Evolutionary conservation across 2,329 filamentous ascomycete genomes (phyloP).

Genomic region (Huntiella abstrusa): DNA sequence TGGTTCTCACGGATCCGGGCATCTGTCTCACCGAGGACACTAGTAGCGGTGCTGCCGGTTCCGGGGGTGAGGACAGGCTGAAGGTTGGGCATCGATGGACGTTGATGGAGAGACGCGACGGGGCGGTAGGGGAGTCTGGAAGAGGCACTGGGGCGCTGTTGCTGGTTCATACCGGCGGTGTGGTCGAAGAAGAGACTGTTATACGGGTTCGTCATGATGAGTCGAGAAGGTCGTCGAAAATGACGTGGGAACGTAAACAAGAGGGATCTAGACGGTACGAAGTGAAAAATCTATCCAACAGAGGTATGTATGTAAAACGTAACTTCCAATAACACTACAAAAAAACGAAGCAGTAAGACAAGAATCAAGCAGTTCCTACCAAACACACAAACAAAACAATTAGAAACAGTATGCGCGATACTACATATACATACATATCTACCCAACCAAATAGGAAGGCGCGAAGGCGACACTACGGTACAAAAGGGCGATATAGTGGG

Average conservation of each 20-base stretch:
- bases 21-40: too few relatives aligned
- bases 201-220: conserved; percentile 4
- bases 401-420: not conserved
- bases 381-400: not conserved
- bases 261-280: not conserved
- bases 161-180: conserved; percentile 1
- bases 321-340: not conserved
- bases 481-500: too few relatives aligned
- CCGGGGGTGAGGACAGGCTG: not conserved
- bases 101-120: not conserved
- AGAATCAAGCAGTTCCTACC: not conserved
- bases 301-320: too few relatives aligned
- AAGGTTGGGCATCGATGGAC: not conserved
- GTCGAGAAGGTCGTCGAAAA: not conserved
- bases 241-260: too few relatives aligned
- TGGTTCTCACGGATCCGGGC: too few relatives aligned
- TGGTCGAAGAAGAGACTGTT: not conserved
- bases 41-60: not conserved
- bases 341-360: not conserved
- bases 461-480: too few relatives aligned
- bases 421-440: not conserved
- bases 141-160: too few relatives aligned
- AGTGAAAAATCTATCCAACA: not conserved
- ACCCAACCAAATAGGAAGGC: conserved; percentile 1
- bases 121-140: too few relatives aligned